Conservation (phyloP, 2,329 filamentous ascomycete species). For the Curvularia hawaiiensis region DNA sequence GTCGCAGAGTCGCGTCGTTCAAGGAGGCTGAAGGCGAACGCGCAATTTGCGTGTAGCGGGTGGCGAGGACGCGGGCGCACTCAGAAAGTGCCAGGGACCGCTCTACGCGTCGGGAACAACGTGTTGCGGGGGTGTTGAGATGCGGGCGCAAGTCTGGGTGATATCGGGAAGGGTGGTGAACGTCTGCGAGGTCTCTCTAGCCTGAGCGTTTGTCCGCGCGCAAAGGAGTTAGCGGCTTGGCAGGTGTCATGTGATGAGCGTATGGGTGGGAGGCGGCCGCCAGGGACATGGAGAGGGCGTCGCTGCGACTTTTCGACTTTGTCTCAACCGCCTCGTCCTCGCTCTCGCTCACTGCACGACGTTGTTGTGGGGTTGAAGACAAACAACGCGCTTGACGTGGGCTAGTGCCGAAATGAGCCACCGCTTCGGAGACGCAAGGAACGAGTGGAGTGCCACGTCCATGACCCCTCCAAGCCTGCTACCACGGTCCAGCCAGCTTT, state of each 20-base stretch:
- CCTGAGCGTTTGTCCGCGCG: slow-evolving; percentile 18
- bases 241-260: slow-evolving; percentile 24
- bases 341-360: slow-evolving; percentile 14
- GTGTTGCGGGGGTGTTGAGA: slow-evolving; percentile 45
- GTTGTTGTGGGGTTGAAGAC: slow-evolving; percentile 13
- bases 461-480: slow-evolving; percentile 25
- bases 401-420: slow-evolving; percentile 30
- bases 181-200: slow-evolving; percentile 21
- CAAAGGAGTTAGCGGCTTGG: slow-evolving; percentile 22
- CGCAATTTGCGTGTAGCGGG: slow-evolving; percentile 36
- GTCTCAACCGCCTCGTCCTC: slow-evolving; percentile 1
- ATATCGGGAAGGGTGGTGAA: slow-evolving; percentile 39
- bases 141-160: slow-evolving; percentile 41
- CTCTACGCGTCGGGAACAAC: slow-evolving; percentile 43
- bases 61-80: slow-evolving; percentile 36
- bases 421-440: slow-evolving; percentile 28
- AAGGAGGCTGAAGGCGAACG: slow-evolving; percentile 33
- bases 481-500: slow-evolving; percentile 23
- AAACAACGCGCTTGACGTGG: slow-evolving; percentile 27
- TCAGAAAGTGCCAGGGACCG: slow-evolving; percentile 24
- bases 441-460: slow-evolving; percentile 32
- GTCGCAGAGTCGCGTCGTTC: slow-evolving; percentile 39
- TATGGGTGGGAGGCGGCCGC: slow-evolving; percentile 9
- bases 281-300: slow-evolving; percentile 4
- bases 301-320: slow-evolving; percentile 4